Conservation (phyloP, 2,329 filamentous ascomycete genomes). For the Niveomyces coronatus region DNA sequence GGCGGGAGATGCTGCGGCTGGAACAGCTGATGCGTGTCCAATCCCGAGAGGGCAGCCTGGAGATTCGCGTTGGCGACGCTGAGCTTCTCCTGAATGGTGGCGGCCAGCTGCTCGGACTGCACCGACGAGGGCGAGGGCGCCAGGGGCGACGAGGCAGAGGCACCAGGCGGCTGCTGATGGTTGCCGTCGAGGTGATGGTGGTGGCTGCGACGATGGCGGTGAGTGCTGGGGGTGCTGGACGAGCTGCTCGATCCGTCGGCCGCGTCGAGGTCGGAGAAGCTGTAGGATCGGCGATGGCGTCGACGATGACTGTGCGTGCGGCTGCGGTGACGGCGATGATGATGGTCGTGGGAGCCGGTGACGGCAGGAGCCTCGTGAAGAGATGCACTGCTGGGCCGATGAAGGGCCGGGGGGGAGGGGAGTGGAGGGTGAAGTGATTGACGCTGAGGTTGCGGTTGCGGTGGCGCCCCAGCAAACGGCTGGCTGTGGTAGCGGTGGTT, state of each 20-base stretch:
- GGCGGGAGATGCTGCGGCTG: background rate
- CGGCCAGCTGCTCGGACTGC: too few relatives aligned
- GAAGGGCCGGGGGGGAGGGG: slow-evolving; percentile 1
- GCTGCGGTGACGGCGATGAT: background rate
- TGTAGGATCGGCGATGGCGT: slow-evolving; percentile 40
- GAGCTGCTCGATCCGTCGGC: slow-evolving; percentile 42
- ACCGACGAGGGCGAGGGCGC: too few relatives aligned
- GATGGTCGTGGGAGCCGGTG: background rate
- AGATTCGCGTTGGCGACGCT: background rate
- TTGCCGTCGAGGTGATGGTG: slow-evolving; percentile 76
- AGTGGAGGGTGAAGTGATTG: background rate
- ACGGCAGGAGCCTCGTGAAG: background rate
- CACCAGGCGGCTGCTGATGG: slow-evolving; percentile 42
- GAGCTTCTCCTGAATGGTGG: background rate
- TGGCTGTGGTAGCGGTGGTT: background rate
- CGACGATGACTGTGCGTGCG: slow-evolving; percentile 6
- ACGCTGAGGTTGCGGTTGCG: slow-evolving; percentile 11
- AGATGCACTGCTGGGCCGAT: background rate
- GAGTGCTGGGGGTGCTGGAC: slow-evolving; percentile 37
- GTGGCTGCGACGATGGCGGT: slow-evolving; percentile 33
- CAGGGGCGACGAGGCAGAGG: slow-evolving; percentile 2
- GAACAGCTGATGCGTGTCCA: background rate
- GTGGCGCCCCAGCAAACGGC: slow-evolving; percentile 3
- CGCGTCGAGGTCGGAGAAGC: slow-evolving; percentile 50
- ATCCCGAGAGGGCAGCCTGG: slow-evolving; percentile 1